Percentiles rank a stretch among this genome's conserved stretches.
Evolutionary conservation across 305 asterid genomes (phyloP).

Genomic region (Coffea humblotiana): DNA sequence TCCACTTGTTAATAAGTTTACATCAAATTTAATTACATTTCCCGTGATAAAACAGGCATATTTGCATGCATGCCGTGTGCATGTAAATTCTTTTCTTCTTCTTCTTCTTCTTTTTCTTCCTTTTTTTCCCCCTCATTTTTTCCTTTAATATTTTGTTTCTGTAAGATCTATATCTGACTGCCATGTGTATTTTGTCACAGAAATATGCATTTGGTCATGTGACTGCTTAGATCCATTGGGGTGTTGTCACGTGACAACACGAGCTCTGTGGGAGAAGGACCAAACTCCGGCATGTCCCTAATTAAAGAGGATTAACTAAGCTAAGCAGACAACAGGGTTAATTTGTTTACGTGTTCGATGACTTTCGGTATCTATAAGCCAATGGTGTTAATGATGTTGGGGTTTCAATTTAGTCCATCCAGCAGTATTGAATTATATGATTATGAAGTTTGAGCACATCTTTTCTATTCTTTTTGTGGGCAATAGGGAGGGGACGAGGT

Average conservation of each 20-base stretch:
- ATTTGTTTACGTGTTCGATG: not conserved
- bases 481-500: too few relatives aligned
- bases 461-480: too few relatives aligned
- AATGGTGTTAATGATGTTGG: too few relatives aligned
- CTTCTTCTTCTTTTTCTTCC: not conserved
- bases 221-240: not conserved
- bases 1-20: not conserved
- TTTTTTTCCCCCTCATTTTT: not conserved
- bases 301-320: not conserved
- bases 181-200: constrained; percentile 4
- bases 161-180: not conserved
- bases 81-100: not conserved
- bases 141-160: not conserved
- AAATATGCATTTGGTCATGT: not conserved
- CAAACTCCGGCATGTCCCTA: not conserved
- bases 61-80: not conserved
- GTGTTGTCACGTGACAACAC: constrained; percentile 11
- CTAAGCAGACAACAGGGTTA: not conserved
- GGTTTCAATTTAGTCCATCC: too few relatives aligned
- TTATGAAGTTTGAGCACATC: too few relatives aligned
- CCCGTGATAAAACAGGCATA: not conserved
- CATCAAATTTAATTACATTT: not conserved
- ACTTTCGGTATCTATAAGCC: not conserved
- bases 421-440: too few relatives aligned
- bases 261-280: not conserved